Conservation (phyloP, 1,284 basidiomycete genomes). For the Ustilago sp. region DNA sequence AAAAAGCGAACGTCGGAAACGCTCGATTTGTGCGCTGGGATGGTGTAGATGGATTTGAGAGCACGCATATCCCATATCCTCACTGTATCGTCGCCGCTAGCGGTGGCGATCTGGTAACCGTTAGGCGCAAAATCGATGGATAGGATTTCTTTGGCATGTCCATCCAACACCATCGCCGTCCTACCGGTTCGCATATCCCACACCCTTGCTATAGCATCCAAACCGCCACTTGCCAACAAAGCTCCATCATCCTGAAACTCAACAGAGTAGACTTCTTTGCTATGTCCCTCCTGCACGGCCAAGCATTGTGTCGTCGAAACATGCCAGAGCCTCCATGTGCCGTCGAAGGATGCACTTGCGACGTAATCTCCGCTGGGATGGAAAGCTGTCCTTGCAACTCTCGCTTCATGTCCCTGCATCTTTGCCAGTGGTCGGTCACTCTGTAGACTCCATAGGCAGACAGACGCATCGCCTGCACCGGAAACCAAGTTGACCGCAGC, state of each 20-base stretch:
- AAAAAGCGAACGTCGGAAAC: slow-evolving; percentile 96
- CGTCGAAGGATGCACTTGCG: slow-evolving; percentile 95
- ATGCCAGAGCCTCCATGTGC: slow-evolving; percentile 99
- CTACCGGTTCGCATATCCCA: slow-evolving; percentile 96
- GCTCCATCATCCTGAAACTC: slow-evolving; percentile 97
- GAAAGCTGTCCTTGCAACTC: slow-evolving; percentile 92
- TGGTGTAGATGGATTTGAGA: slow-evolving; percentile 90
- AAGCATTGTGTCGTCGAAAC: slow-evolving; percentile 83
- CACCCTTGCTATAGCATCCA: slow-evolving; percentile 95
- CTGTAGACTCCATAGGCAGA: slow-evolving; percentile 83
- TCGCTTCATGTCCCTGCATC: slow-evolving; percentile 87
- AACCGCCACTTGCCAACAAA: slow-evolving; percentile 88
- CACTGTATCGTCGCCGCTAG: slow-evolving; percentile 95
- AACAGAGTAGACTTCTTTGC: slow-evolving; percentile 93
- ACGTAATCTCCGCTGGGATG: slow-evolving; percentile 94
- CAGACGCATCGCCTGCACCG: slow-evolving; percentile 85
- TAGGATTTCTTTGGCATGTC: slow-evolving; percentile 93
- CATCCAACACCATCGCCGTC: slow-evolving; percentile 97
- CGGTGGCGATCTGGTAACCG: slow-evolving; percentile 95
- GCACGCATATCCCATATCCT: slow-evolving; percentile 98
- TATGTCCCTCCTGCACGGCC: slow-evolving; percentile 94
- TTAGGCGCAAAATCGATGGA: slow-evolving; percentile 94
- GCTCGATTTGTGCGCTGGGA: slow-evolving; percentile 93
- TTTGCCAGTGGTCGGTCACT: slow-evolving; percentile 84
- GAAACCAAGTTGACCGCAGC: slow-evolving; percentile 86